Evolutionary conservation across 352 stramenopile species (phyloP).

Genomic region (Hyaloperonospora arabidopsidis): DNA sequence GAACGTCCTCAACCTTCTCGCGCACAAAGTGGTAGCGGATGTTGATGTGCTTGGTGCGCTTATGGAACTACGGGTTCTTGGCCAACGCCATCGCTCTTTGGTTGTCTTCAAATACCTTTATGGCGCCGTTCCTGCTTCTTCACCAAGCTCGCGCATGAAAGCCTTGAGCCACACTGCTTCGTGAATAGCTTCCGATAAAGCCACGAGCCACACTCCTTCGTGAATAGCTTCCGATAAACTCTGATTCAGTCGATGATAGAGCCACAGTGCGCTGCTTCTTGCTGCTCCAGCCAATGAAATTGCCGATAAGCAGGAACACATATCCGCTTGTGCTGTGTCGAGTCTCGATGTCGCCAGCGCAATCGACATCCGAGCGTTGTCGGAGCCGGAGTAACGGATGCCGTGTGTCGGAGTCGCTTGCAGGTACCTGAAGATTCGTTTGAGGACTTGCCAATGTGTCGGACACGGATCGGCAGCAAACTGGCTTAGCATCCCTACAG

Average conservation of each 20-base stretch:
- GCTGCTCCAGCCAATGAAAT: background rate
- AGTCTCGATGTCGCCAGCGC: background rate
- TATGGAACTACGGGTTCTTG: background rate
- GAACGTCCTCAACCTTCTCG: too few relatives aligned
- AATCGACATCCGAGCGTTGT: background rate
- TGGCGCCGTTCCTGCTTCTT: background rate
- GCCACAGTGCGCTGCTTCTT: background rate
- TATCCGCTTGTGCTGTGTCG: background rate
- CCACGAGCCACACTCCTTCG: too few relatives aligned
- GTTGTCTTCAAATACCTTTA: background rate
- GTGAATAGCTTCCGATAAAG: too few relatives aligned
- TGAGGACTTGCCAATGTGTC: too few relatives aligned
- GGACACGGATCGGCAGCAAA: background rate
- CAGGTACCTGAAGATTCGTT: background rate
- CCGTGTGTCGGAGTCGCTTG: background rate
- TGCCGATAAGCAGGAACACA: background rate
- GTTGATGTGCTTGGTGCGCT: background rate
- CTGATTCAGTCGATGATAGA: background rate
- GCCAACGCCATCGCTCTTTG: too few relatives aligned
- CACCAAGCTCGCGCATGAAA: background rate
- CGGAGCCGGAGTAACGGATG: background rate
- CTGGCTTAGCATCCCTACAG: background rate
- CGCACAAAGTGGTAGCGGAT: too few relatives aligned
- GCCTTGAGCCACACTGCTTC: background rate
- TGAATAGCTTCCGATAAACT: too few relatives aligned